phyloP scores from a whole-genome alignment of 805 yeast genomes.

The Candida endomychidarum region DNA sequence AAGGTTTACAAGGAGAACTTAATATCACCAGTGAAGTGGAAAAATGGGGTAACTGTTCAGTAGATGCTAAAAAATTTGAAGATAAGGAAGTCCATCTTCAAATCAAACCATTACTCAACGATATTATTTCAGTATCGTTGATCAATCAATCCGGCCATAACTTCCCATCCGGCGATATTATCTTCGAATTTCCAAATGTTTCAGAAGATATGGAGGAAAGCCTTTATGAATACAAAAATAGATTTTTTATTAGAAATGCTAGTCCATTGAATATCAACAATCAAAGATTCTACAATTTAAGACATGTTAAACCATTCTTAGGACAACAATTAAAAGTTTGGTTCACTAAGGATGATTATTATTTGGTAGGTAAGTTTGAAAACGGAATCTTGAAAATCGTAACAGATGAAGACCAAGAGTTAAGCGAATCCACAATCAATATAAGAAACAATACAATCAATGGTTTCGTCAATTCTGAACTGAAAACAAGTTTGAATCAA shows the following conservation, averaged over 20 bases:
- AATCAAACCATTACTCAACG: slow-evolving; percentile 1
- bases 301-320: slow-evolving; percentile 17
- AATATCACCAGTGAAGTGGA: slow-evolving; percentile 7
- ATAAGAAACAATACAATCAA: slow-evolving; percentile 3
- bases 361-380: slow-evolving; percentile 12
- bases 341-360: slow-evolving; percentile 16
- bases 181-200: slow-evolving; percentile 26
- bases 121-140: slow-evolving; percentile 24
- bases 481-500: background rate
- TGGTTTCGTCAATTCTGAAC: background rate
- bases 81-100: background rate
- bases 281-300: slow-evolving; percentile 28
- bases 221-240: slow-evolving; percentile 12
- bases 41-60: background rate
- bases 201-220: background rate
- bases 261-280: slow-evolving; percentile 24
- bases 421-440: slow-evolving; percentile 3
- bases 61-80: background rate
- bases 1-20: background rate
- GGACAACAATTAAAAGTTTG: slow-evolving; percentile 23
- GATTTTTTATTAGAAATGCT: slow-evolving; percentile 25
- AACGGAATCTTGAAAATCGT: background rate
- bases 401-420: background rate
- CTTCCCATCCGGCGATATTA: slow-evolving; percentile 30
- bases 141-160: slow-evolving; percentile 21